Evolutionary conservation across 345 rosid species (phyloP), one percentile per base, ranked within the genome.

Genomic region (Gossypium turneri): DNA sequence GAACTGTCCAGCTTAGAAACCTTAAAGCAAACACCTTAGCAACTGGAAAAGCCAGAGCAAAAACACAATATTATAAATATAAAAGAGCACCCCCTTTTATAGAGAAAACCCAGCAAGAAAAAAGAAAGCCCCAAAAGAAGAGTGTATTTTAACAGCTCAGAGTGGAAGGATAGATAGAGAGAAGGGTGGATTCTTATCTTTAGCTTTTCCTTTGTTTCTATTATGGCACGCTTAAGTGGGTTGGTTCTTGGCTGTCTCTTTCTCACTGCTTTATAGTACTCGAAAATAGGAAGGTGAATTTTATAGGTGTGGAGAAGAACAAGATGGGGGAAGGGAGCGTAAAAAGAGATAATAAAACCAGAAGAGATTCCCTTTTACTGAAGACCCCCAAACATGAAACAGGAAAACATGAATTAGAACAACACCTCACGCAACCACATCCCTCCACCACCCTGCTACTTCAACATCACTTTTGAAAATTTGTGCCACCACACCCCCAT

Each of bases 351-450:
- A 22, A 29, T 60, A 69, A 71, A 69, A 68, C 73, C 50, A 60
- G 62, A 70, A 79, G 81, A 76, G 83, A 78, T 81, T 76, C 88
- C 20, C 67, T 11, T 57, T 16, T 45, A 51, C 34, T 57, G 61
- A 77, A 61, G 59, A 50, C 43, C 79, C 79, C 77, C 72, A 67
- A 82, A 81, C 72, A 73, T 58, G 69, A 68, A 81, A 83, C 72
- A 82, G 59, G 61, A 19, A 57, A 57, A 20, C 61, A 57, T 2
- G 51, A 64, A 52, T 62, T 44, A 74, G 88, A 81, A 78, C 68
- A 20, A 79, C 70, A 77, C 51, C 51, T 80, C 90, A 90, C 93
- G 90, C 92, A 89, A 89, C 79, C 73, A 22, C 65, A 17, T 58
- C 25, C 60, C 19, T 17, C 73, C 15, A 58, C 27, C 12, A 20